Evolutionary conservation across 306 rosid genomes (phyloP).

Genomic region (Mimosa pudica): DNA sequence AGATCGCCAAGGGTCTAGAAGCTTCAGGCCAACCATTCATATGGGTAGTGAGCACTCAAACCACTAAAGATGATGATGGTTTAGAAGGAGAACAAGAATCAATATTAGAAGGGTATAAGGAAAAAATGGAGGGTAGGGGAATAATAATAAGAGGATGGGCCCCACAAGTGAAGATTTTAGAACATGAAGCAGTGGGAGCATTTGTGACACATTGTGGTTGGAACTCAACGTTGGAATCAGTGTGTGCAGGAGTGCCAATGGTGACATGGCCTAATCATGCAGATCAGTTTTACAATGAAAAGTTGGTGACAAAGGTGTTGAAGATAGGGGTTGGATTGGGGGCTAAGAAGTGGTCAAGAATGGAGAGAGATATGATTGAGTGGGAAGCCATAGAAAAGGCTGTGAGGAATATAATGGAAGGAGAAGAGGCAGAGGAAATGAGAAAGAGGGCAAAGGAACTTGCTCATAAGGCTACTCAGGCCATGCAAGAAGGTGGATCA

Average conservation of each 20-base stretch:
- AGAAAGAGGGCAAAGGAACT: constrained; percentile 21
- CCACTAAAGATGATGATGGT: background rate
- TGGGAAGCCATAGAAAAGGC: constrained; percentile 2
- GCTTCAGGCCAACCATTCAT: constrained; percentile 50
- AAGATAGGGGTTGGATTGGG: background rate
- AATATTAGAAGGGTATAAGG: constrained; percentile 44
- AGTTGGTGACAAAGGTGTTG: background rate
- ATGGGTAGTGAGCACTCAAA: constrained; percentile 44
- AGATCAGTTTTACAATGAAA: constrained; percentile 3
- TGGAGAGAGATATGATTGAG: background rate
- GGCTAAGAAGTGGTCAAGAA: background rate
- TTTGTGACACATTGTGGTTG: constrained; percentile 39
- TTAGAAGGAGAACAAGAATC: constrained; percentile 10
- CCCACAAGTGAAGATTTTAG: constrained; percentile 45
- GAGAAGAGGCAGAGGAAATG: constrained; percentile 36
- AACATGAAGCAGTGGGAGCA: constrained; percentile 42
- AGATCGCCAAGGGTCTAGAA: constrained; percentile 61
- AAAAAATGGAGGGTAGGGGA: constrained; percentile 47
- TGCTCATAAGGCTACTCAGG: constrained; percentile 31
- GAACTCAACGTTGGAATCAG: constrained; percentile 45
- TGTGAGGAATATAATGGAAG: constrained; percentile 28
- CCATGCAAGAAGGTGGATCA: constrained; percentile 36
- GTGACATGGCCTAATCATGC: background rate
- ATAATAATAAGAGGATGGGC: constrained; percentile 55
- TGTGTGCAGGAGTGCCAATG: background rate